phyloP scores from a whole-genome alignment of 1,284 basidiomycete genomes.

The Agroathelia rolfsii region DNA sequence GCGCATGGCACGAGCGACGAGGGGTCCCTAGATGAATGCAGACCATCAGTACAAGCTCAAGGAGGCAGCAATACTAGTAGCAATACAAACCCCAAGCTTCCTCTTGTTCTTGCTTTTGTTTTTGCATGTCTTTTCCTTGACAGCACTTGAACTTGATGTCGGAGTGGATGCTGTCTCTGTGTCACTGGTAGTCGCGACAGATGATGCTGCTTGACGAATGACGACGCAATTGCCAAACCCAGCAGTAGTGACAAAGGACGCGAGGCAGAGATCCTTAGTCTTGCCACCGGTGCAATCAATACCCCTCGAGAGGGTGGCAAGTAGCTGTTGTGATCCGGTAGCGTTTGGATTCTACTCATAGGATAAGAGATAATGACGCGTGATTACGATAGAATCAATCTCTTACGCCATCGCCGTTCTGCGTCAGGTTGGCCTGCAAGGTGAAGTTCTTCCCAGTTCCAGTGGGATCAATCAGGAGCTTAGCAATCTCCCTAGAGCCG shows the following conservation, averaged over 20 bases:
- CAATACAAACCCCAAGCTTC: too few relatives aligned
- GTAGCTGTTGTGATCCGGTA: constrained; percentile 31
- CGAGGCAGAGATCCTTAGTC: constrained; percentile 33
- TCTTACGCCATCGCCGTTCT: constrained; percentile 29
- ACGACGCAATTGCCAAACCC: constrained; percentile 47
- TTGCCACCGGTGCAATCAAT: constrained; percentile 38
- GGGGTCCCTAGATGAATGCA: too few relatives aligned
- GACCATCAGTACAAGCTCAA: too few relatives aligned
- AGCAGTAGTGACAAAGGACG: constrained; percentile 32
- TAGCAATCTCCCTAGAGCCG: constrained; percentile 38
- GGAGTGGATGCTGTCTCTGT: too few relatives aligned
- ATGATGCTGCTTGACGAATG: constrained; percentile 12
- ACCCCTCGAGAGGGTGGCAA: constrained; percentile 33
- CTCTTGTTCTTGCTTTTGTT: too few relatives aligned
- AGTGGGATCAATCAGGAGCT: constrained; percentile 29
- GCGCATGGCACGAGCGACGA: too few relatives aligned
- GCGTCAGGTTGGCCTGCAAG: constrained; percentile 24
- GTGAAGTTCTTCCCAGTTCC: constrained; percentile 29
- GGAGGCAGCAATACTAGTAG: too few relatives aligned
- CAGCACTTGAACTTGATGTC: constrained; percentile 15
- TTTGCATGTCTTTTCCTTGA: too few relatives aligned
- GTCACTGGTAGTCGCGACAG: not conserved
- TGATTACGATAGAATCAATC: too few relatives aligned
- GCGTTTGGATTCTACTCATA: too few relatives aligned
- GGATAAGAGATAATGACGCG: too few relatives aligned